Percentiles rank a stretch among this genome's conserved stretches.
These are phyloP conservation scores for Rhodotorula sp. DNA, from an alignment of 1,284 basidiomycete species.

Conservation along the genomic window DNA sequence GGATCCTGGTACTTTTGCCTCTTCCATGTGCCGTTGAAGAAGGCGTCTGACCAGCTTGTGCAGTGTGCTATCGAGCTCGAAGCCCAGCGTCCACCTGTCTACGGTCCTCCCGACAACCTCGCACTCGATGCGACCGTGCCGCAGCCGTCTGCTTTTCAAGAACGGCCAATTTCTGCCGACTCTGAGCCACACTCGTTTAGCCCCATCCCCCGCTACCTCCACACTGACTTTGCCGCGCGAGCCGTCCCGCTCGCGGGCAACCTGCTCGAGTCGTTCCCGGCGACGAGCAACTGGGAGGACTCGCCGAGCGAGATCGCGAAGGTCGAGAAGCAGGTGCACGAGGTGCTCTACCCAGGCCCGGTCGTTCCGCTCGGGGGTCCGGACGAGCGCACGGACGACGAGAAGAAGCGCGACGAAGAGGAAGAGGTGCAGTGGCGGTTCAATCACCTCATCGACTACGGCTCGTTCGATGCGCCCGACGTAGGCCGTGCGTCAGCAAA, in stretches of 20 bases:
- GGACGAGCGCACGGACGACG: neutral
- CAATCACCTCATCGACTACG: neutral
- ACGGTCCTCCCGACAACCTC: neutral
- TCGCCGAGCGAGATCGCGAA: neutral
- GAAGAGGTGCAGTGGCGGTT: neutral
- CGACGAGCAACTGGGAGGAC: neutral
- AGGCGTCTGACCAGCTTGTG: neutral
- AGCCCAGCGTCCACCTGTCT: neutral
- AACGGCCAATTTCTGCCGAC: neutral
- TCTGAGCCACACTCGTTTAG: neutral
- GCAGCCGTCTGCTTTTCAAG: neutral
- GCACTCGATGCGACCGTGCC: neutral
- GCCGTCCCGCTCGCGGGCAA: neutral
- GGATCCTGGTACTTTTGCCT: neutral
- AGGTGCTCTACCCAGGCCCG: neutral
- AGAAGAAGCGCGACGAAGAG: neutral
- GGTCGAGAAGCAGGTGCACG: neutral
- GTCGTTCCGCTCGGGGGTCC: neutral
- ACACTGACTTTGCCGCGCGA: neutral
- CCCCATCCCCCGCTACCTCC: neutral
- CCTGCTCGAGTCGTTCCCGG: slow-evolving; percentile 1
- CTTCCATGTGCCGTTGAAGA: too few species aligned
- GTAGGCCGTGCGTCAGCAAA: slow-evolving; percentile 1
- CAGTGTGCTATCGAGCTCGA: neutral
- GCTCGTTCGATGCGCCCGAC: neutral